Conservation (phyloP, 176 grass and related monocot genomes). For the Lolium rigidum region DNA sequence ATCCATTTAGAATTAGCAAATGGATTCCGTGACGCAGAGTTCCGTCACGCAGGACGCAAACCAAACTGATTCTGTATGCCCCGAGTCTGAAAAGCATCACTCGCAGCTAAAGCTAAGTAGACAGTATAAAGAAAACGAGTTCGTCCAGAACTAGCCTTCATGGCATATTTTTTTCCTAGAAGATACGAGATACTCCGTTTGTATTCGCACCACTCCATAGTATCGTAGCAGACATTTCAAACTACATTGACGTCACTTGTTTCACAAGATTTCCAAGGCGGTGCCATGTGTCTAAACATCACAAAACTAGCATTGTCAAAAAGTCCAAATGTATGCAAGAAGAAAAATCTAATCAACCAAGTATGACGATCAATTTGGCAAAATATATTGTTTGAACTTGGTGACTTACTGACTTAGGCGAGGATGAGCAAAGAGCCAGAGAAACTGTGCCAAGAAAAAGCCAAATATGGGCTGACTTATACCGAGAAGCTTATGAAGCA, state of each 20-base stretch:
- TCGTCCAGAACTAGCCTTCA: too few relatives aligned
- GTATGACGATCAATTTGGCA: slow-evolving; percentile 22
- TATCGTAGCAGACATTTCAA: neutral
- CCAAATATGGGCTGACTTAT: too few relatives aligned
- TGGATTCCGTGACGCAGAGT: too few relatives aligned
- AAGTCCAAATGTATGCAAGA: slow-evolving; percentile 23
- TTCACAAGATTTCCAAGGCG: neutral
- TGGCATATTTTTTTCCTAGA: too few relatives aligned
- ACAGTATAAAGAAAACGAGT: too few relatives aligned
- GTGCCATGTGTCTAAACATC: neutral
- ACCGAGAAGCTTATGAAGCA: too few relatives aligned
- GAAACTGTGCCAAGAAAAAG: too few relatives aligned
- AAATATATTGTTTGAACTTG: slow-evolving; percentile 23
- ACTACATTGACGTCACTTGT: neutral
- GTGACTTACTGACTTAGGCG: neutral
- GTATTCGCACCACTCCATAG: too few relatives aligned
- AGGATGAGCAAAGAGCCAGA: too few relatives aligned
- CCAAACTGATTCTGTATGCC: neutral
- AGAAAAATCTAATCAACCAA: neutral
- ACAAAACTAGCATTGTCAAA: neutral
- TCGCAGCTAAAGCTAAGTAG: neutral
- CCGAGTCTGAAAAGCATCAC: too few relatives aligned
- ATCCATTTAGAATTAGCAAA: too few relatives aligned
- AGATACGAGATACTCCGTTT: too few relatives aligned
- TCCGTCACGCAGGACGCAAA: neutral